Percentiles rank a stretch among this genome's conserved stretches.
Conservation (phyloP, 1,284 basidiomycete genomes). For the Apiotrichum sp. region DNA sequence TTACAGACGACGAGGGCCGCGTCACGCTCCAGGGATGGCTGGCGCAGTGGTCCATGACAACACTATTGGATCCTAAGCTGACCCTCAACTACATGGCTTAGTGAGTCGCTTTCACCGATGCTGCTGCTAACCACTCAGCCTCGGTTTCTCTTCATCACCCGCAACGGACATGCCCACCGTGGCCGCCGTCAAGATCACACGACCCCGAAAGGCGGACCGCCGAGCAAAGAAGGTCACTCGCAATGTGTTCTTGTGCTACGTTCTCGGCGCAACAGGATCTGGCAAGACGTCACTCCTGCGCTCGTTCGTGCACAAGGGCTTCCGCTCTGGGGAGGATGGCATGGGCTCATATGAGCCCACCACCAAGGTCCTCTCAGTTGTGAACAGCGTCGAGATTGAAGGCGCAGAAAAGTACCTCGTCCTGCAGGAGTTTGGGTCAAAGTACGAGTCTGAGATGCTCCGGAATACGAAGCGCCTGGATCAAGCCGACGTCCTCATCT, state of each 20-base stretch:
- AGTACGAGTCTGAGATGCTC: slow-evolving; percentile 85
- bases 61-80: slow-evolving; percentile 81
- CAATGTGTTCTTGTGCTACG: slow-evolving; percentile 86
- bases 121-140: slow-evolving; percentile 16
- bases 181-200: slow-evolving; percentile 70
- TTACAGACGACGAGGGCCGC: slow-evolving; percentile 80
- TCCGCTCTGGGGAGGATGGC: slow-evolving; percentile 29
- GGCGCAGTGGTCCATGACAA: slow-evolving; percentile 99
- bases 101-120: slow-evolving; percentile 18
- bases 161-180: slow-evolving; percentile 53
- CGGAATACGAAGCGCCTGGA: slow-evolving; percentile 86
- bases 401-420: slow-evolving; percentile 97
- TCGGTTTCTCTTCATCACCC: slow-evolving; percentile 47
- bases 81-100: slow-evolving; percentile 96
- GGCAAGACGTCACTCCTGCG: slow-evolving; percentile 86
- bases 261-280: slow-evolving; percentile 90
- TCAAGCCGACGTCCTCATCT: slow-evolving; percentile 86
- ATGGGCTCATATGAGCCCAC: slow-evolving; percentile 68
- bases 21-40: slow-evolving; percentile 97
- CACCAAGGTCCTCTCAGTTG: slow-evolving; percentile 81
- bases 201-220: slow-evolving; percentile 76
- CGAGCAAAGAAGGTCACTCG: slow-evolving; percentile 78
- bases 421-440: slow-evolving; percentile 93
- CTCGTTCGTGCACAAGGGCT: slow-evolving; percentile 78
- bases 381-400: slow-evolving; percentile 89